phyloP scores from a whole-genome alignment of 208 protist species.

The Wallacemonas sp. region DNA sequence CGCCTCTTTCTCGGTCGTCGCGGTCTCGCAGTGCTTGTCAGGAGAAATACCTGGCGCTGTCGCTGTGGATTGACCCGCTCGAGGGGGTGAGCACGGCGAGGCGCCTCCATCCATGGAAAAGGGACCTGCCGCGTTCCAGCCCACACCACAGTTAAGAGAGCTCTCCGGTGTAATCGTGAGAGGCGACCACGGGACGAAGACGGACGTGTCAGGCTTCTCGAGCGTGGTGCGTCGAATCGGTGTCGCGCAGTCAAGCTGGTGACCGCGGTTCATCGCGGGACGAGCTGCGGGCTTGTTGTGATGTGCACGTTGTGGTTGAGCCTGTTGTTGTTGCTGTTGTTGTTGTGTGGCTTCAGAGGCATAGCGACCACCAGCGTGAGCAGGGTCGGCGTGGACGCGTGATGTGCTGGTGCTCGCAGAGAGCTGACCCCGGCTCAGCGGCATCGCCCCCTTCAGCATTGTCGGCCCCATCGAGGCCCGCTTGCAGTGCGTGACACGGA shows the following conservation, averaged over 20 bases:
- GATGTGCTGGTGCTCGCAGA: conserved; percentile 4
- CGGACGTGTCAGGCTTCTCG: conserved; percentile 39
- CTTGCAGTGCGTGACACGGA: conserved; percentile 49
- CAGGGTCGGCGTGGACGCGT: not conserved
- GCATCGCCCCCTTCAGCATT: conserved; percentile 27
- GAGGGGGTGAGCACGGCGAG: not conserved
- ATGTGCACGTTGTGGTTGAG: too few species aligned
- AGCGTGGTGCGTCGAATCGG: conserved; percentile 8
- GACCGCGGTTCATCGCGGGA: conserved; percentile 1
- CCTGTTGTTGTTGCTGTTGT: too few species aligned
- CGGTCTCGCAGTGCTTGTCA: conserved; percentile 1
- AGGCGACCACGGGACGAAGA: conserved; percentile 69
- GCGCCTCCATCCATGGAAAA: not conserved
- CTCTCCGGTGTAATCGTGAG: conserved; percentile 59
- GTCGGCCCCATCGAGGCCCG: conserved; percentile 13
- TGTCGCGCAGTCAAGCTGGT: conserved; percentile 14
- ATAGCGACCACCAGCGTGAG: too few species aligned
- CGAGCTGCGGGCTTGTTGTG: too few species aligned
- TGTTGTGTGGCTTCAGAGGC: too few species aligned
- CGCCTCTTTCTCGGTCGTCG: too few species aligned
- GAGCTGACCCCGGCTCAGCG: conserved; percentile 43
- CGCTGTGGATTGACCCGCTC: conserved; percentile 1
- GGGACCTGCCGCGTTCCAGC: not conserved
- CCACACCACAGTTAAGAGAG: conserved; percentile 31
- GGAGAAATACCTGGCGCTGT: conserved; percentile 3